Conservation (phyloP, 2,329 filamentous ascomycete genomes). For the Paramyrothecium sp. region DNA sequence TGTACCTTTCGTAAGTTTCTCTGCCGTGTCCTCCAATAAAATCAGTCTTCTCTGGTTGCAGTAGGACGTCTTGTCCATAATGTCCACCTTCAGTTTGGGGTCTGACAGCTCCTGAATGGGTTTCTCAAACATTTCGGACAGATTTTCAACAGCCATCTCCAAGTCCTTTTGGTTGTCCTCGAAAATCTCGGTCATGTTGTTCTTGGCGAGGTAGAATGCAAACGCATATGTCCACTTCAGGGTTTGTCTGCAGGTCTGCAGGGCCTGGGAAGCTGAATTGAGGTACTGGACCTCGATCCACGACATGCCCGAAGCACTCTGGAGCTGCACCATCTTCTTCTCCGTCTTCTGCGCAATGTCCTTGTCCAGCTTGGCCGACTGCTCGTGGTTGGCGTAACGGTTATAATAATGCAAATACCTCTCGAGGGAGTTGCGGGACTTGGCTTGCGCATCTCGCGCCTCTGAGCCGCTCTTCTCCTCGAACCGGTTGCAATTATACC, state of each 20-base stretch:
- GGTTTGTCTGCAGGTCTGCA: conserved; percentile 96
- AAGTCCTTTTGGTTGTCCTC: conserved; percentile 98
- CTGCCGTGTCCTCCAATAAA: conserved; percentile 85
- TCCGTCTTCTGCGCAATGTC: conserved; percentile 96
- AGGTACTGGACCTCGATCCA: conserved; percentile 99
- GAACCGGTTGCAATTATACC: conserved; percentile 98
- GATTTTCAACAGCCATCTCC: conserved; percentile 92
- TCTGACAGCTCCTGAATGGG: conserved; percentile 81
- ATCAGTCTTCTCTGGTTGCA: conserved; percentile 92
- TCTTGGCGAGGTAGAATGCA: conserved; percentile 93
- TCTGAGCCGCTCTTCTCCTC: conserved; percentile 94
- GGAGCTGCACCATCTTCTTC: conserved; percentile 97
- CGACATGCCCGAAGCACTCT: conserved; percentile 90
- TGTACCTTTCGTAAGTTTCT: conserved; percentile 82
- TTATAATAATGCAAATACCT: conserved; percentile 99
- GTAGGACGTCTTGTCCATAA: conserved; percentile 97
- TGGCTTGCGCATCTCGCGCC: conserved; percentile 87
- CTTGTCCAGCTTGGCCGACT: conserved; percentile 93
- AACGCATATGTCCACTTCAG: conserved; percentile 99
- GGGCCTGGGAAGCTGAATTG: conserved; percentile 85
- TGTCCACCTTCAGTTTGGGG: conserved; percentile 93
- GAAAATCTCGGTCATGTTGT: conserved; percentile 95
- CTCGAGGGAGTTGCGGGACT: conserved; percentile 85
- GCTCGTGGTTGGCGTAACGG: conserved; percentile 97
- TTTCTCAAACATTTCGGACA: conserved; percentile 99